These are phyloP conservation scores for Fraxinus nigra DNA, from an alignment of 305 asterid genomes.

Conservation along the genomic window DNA sequence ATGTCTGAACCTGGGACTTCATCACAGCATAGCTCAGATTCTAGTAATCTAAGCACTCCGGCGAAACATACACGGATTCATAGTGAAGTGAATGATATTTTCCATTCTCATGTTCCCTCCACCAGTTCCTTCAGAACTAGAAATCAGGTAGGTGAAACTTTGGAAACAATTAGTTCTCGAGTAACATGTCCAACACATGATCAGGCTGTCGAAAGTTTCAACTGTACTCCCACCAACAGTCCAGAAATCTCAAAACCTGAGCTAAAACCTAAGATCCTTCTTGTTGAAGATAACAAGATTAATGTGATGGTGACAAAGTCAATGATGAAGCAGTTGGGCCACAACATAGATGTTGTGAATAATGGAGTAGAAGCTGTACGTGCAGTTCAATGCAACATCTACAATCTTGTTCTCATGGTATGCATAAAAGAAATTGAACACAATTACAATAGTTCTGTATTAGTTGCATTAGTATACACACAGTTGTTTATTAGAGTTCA, in stretches of 20 bases:
- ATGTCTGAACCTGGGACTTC: constrained; percentile 32
- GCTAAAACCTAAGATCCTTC: constrained; percentile 69
- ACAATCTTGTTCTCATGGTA: constrained; percentile 81
- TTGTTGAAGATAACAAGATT: constrained; percentile 80
- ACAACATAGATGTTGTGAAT: constrained; percentile 54
- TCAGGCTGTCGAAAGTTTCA: constrained; percentile 31
- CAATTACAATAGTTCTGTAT: background rate
- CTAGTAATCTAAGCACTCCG: constrained; percentile 23
- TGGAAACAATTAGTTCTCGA: constrained; percentile 23
- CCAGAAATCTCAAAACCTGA: constrained; percentile 29
- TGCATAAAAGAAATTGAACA: constrained; percentile 1
- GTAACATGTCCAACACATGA: constrained; percentile 29
- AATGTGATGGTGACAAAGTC: constrained; percentile 79
- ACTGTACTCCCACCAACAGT: constrained; percentile 45
- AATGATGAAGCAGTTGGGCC: constrained; percentile 87
- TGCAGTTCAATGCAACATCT: constrained; percentile 50
- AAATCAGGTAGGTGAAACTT: constrained; percentile 25
- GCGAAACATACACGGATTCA: constrained; percentile 16
- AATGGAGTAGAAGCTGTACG: constrained; percentile 80
- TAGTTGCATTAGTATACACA: background rate
- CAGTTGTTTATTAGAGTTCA: background rate
- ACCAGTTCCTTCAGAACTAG: constrained; percentile 24
- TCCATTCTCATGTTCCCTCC: constrained; percentile 20
- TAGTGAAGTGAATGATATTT: constrained; percentile 19
- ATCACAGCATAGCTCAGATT: constrained; percentile 14